phyloP scores from a whole-genome alignment of 768 basidiomycete species.

The Hemileccinum impolitum region DNA sequence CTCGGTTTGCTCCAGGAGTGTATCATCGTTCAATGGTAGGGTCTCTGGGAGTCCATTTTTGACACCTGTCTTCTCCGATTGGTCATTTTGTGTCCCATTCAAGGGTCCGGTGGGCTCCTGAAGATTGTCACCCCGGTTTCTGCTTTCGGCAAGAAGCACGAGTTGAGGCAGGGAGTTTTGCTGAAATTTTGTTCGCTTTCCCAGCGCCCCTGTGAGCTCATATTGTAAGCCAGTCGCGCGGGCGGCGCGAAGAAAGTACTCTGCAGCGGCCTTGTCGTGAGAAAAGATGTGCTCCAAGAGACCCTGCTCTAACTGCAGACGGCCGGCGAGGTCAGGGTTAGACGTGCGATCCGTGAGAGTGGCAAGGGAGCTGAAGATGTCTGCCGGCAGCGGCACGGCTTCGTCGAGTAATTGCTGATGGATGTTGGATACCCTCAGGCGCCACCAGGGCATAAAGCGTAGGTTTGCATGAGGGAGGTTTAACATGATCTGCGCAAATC shows the following conservation, averaged over 20 bases:
- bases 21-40: conserved; percentile 89
- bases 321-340: conserved; percentile 65
- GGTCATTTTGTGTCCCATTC: conserved; percentile 6
- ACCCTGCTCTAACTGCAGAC: conserved; percentile 72
- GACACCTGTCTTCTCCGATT: not conserved
- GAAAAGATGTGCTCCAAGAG: conserved; percentile 72
- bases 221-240: conserved; percentile 77
- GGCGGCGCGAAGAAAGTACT: conserved; percentile 75
- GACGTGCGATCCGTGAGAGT: conserved; percentile 38
- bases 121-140: conserved; percentile 35
- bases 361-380: conserved; percentile 39
- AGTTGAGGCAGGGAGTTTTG: conserved; percentile 82
- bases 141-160: conserved; percentile 89
- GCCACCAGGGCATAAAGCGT: conserved; percentile 71
- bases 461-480: conserved; percentile 47
- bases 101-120: not conserved
- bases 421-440: conserved; percentile 64
- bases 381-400: conserved; percentile 56
- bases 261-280: conserved; percentile 75
- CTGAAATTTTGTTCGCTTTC: conserved; percentile 94
- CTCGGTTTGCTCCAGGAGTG: conserved; percentile 88
- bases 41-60: conserved; percentile 62
- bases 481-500: conserved; percentile 71
- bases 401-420: conserved; percentile 83
- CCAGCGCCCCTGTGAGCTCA: conserved; percentile 89